phyloP scores from a whole-genome alignment of 371 early-diverging fungal genomes.

The Apophysomyces ossiformis region DNA sequence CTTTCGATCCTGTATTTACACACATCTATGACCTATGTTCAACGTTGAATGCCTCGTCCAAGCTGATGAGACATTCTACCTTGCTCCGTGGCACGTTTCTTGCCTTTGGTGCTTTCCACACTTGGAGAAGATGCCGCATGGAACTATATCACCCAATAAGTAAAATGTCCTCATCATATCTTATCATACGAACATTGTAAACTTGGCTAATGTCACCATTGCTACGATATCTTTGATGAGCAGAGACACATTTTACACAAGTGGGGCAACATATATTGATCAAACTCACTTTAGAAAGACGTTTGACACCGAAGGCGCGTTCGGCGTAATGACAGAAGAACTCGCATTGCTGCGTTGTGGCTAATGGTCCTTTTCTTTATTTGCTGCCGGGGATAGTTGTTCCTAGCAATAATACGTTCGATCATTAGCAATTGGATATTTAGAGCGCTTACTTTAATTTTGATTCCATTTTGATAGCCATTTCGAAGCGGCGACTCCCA shows the following conservation, averaged over 20 bases:
- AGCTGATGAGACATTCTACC: too few species aligned
- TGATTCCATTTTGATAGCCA: neutral
- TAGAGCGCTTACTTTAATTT: neutral
- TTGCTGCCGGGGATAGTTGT: neutral
- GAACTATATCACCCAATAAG: neutral
- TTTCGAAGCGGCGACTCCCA: neutral
- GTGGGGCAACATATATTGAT: neutral
- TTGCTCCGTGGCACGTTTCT: neutral
- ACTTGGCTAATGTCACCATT: neutral
- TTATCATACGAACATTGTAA: neutral
- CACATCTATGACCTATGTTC: too few species aligned
- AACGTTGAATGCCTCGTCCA: too few species aligned
- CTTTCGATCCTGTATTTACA: too few species aligned
- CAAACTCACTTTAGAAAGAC: neutral
- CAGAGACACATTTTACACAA: neutral
- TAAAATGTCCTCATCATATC: neutral
- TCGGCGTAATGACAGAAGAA: neutral
- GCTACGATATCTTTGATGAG: neutral
- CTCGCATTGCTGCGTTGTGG: neutral
- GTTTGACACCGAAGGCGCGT: neutral
- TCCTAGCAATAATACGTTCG: neutral
- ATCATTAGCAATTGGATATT: neutral
- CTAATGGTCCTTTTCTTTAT: neutral
- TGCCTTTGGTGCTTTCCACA: neutral
- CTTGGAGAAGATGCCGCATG: neutral